Evolutionary conservation across 139 green algal genomes (phyloP).

Genomic region (Yamagishiella unicocca): DNA sequence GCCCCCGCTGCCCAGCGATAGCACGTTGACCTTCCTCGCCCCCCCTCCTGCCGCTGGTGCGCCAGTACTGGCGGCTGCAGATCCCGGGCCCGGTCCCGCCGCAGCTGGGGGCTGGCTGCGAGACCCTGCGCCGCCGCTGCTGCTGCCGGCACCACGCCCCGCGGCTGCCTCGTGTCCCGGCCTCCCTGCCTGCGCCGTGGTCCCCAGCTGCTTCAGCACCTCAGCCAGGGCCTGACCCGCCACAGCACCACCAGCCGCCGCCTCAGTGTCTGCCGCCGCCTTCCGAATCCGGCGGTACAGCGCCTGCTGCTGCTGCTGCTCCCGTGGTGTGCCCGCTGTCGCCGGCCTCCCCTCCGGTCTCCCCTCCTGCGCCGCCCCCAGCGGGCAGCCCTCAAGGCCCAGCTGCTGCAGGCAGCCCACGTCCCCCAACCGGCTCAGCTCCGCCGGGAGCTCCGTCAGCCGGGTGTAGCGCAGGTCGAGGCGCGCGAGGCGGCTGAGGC

Average conservation of each 20-base stretch:
- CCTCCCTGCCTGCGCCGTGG: too few relatives aligned
- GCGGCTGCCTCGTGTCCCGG: too few relatives aligned
- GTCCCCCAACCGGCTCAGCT: not conserved
- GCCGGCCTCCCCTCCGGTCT: not conserved
- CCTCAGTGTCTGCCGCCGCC: not conserved
- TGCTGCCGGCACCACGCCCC: not conserved
- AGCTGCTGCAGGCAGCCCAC: slow-evolving; percentile 9
- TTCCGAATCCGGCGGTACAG: not conserved
- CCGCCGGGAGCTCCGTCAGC: not conserved
- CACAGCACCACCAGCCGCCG: not conserved
- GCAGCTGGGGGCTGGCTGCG: too few relatives aligned
- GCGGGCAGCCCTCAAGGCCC: not conserved
- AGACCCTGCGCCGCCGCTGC: not conserved
- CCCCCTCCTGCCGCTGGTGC: not conserved
- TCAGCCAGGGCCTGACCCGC: not conserved
- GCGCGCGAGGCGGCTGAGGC: slow-evolving; percentile 6
- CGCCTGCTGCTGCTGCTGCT: slow-evolving; percentile 18
- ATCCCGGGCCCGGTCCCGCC: too few relatives aligned
- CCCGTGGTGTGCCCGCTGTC: not conserved
- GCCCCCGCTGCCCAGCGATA: not conserved
- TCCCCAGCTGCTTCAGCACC: slow-evolving; percentile 10
- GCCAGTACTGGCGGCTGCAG: too few relatives aligned
- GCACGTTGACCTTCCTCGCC: not conserved
- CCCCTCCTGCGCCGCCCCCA: not conserved
- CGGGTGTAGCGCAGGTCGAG: slow-evolving; percentile 25